Evolutionary conservation across 1,284 basidiomycete species (phyloP).

Genomic region (Anthracocystis panici-leucophaei): DNA sequence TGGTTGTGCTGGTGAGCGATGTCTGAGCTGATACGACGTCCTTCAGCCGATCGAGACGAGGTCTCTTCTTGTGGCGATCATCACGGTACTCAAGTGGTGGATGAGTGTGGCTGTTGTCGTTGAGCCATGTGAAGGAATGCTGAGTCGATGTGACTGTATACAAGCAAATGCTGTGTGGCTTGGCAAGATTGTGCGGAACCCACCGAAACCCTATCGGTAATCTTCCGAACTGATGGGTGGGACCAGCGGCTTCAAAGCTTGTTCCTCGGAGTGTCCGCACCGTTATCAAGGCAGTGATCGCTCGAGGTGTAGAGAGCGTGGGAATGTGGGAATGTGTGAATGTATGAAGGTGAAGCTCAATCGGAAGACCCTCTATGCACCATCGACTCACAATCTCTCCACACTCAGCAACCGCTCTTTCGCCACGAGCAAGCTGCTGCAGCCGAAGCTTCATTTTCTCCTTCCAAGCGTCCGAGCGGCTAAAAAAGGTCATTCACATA

Average conservation of each 20-base stretch:
- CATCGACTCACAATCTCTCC: background rate
- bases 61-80: background rate
- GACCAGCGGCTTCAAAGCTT: background rate
- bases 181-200: background rate
- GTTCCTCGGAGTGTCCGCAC: background rate
- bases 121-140: background rate
- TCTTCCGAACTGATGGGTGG: background rate
- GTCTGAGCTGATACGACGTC: background rate
- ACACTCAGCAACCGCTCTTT: background rate
- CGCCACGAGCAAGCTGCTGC: background rate
- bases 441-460: background rate
- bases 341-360: background rate
- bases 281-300: background rate
- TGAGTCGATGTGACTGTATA: constrained; percentile 10
- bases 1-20: background rate
- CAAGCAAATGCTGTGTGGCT: background rate
- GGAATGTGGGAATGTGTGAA: background rate
- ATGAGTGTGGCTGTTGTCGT: background rate
- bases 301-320: background rate
- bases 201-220: background rate
- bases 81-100: background rate
- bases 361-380: background rate
- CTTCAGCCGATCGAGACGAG: background rate
- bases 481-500: background rate
- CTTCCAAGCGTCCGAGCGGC: constrained; percentile 6